phyloP scores from a whole-genome alignment of 176 grass and related monocot genomes.

The Alopecurus myosuroides region DNA sequence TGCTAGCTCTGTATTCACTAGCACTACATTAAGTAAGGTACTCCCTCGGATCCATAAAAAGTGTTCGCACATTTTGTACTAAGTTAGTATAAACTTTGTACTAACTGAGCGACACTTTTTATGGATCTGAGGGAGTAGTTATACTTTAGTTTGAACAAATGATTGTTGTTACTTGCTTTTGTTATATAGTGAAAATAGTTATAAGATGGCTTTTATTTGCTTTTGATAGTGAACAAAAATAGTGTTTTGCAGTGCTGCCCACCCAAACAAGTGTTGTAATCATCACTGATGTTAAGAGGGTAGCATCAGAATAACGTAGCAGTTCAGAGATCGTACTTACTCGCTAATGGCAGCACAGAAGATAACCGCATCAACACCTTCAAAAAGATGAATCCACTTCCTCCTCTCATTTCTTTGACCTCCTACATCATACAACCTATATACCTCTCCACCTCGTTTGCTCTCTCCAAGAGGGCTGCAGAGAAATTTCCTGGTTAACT shows the following conservation, averaged over 20 bases:
- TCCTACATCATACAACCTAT: conserved; percentile 87
- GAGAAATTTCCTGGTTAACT: neutral
- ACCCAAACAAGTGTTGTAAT: neutral
- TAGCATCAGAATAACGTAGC: neutral
- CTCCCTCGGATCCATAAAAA: no score
- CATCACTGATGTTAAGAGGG: neutral
- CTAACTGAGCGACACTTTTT: no score
- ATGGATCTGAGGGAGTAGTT: no score
- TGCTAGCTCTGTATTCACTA: neutral
- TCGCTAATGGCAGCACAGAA: conserved; percentile 99
- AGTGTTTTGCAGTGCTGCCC: neutral
- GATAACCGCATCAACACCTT: conserved; percentile 94
- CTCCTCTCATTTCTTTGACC: conserved; percentile 99
- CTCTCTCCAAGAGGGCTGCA: conserved; percentile 86
- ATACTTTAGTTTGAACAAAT: neutral
- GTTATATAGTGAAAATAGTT: neutral
- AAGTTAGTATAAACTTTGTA: no score
- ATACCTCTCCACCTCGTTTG: conserved; percentile 90
- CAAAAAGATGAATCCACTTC: conserved; percentile 99
- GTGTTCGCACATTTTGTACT: no score
- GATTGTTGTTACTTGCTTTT: neutral
- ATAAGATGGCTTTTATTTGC: neutral
- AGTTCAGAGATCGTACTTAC: conserved; percentile 41
- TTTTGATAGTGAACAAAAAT: neutral
- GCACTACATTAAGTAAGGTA: neutral